Evolutionary conservation across 2,329 filamentous ascomycete genomes (phyloP), one percentile per base, ranked within the genome.

Genomic region (Calonectria crousiana): DNA sequence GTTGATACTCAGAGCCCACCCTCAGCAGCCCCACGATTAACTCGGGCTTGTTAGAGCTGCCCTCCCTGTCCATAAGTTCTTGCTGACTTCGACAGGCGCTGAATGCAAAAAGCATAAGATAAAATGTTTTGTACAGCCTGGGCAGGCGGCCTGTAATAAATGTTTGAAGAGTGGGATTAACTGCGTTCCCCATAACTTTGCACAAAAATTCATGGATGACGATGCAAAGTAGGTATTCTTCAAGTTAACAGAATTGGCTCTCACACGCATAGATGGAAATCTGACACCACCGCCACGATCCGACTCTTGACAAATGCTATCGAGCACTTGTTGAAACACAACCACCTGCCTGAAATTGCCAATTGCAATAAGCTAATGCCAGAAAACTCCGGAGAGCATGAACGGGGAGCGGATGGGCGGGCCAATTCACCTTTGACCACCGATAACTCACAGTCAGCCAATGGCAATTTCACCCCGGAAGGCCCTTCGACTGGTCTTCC

Each of bases 91-190:
- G 14, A 38, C 28, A 60, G 56, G 56, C 23, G 56, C 56, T 13
- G 56, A 60, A 14, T 60, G 56, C 56, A 60, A 60, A 16, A 60
- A 18, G 26, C 56, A 60, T n/a, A 60, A 60, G 34, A 60, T 60
- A 14, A 60, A 60, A 26, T 60, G 56, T 13, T 60, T 60, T 28
- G 56, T 60, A 6, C 56, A 60, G 28, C 56, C 56, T 16, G 56
- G 56, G 4, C 56, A 60, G n/a, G 36, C n/a, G 8, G 34, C 56
- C 13, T 60, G 56, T 34, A 60, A 60, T 20, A 60, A 60, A n/a
- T 60, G 56, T 9, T 23, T 60, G 34, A 60, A 34, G 14, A 60
- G 56, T n/a, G 56, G 56, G 20, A 41, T 60, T 18, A 34, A 28
- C 6, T 60, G 56, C 6, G 56, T 60, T 26, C 56, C 56, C 13